Percentiles rank a stretch among this genome's conserved stretches.
Conservation (phyloP, 805 yeast species). For the Saccharomycopsis sp. region DNA sequence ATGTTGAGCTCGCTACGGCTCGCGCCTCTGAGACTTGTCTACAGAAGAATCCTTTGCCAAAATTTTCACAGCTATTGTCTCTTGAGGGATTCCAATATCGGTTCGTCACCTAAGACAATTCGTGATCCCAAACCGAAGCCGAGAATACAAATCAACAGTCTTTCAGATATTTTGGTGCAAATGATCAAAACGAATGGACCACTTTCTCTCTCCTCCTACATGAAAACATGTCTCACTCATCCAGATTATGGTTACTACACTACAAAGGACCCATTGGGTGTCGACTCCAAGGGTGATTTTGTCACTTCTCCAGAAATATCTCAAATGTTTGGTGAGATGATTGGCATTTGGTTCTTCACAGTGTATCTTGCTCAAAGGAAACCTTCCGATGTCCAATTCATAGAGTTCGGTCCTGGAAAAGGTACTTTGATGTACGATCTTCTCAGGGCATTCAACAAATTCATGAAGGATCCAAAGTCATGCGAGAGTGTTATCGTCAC, state of each 20-base stretch:
- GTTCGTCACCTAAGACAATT: no score
- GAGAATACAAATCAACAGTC: slow-evolving; percentile 4
- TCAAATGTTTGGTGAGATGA: slow-evolving; percentile 77
- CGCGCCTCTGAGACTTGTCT: no score
- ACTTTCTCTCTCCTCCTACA: slow-evolving; percentile 58
- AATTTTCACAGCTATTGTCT: no score
- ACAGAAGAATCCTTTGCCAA: no score
- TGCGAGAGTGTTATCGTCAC: slow-evolving; percentile 35
- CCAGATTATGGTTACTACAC: slow-evolving; percentile 76
- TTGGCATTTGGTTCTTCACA: slow-evolving; percentile 63
- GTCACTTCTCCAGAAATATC: slow-evolving; percentile 82
- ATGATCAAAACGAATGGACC: slow-evolving; percentile 68
- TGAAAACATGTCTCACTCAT: slow-evolving; percentile 74
- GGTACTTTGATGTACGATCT: slow-evolving; percentile 72
- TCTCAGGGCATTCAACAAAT: slow-evolving; percentile 38
- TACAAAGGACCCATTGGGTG: slow-evolving; percentile 62
- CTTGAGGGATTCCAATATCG: no score
- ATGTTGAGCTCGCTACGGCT: no score
- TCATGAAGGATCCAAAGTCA: slow-evolving; percentile 23
- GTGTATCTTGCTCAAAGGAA: slow-evolving; percentile 50
- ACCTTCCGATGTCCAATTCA: slow-evolving; percentile 34
- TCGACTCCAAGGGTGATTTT: slow-evolving; percentile 52
- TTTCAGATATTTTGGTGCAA: slow-evolving; percentile 31
- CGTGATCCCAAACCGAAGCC: no score
- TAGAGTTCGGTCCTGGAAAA: slow-evolving; percentile 81